These are phyloP conservation scores for Vigna hirtella DNA, from an alignment of 306 rosid genomes.

Conservation along the genomic window DNA sequence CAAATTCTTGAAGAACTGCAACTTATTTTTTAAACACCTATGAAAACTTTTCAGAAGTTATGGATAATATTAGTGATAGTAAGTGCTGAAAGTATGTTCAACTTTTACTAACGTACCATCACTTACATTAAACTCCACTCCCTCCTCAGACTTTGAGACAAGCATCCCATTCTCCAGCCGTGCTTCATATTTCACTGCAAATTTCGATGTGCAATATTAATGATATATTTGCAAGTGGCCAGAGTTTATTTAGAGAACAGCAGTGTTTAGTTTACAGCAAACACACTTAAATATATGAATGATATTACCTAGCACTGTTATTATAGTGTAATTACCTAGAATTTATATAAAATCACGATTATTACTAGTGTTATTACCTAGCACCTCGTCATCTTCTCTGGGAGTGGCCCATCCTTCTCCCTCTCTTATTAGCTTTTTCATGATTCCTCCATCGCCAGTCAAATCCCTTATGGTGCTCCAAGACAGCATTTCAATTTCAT, in stretches of 20 bases:
- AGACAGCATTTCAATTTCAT: conserved; percentile 64
- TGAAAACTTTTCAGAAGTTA: neutral
- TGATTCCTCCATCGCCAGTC: conserved; percentile 66
- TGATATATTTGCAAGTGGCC: neutral
- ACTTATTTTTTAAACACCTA: neutral
- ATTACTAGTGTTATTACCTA: conserved; percentile 48
- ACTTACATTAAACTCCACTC: conserved; percentile 54
- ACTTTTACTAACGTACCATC: conserved; percentile 54
- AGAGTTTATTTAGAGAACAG: neutral
- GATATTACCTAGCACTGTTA: too few relatives aligned
- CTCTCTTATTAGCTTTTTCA: conserved; percentile 59
- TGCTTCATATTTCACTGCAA: conserved; percentile 66
- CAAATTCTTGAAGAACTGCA: too few relatives aligned
- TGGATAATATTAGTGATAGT: neutral
- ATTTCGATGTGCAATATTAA: neutral
- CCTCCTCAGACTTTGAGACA: conserved; percentile 48
- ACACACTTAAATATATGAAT: neutral
- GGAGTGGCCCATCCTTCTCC: conserved; percentile 79
- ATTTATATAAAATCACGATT: too few relatives aligned
- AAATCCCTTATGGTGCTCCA: conserved; percentile 62
- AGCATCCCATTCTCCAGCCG: conserved; percentile 56
- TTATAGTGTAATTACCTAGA: too few relatives aligned
- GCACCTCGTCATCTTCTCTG: conserved; percentile 61
- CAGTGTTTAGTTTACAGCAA: neutral
- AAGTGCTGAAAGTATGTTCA: neutral